Base-by-base conservation (phyloP, 2,329 filamentous ascomycete genomes). In the Leptodontidium sp. region DNA sequence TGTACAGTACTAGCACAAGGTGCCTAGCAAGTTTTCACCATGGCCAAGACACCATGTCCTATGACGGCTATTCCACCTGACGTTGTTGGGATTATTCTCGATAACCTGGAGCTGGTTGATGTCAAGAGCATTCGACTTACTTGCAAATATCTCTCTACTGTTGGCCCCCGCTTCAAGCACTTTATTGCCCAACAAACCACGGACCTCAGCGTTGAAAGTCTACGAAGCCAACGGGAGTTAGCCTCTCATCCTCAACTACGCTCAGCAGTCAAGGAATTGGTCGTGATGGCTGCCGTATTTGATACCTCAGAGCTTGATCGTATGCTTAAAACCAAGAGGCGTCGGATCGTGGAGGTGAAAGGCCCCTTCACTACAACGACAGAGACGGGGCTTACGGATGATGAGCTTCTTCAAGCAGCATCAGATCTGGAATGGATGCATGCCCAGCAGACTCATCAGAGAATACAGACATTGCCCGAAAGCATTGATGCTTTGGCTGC, bases 201-300 rank as follows among this genome's bases (percentile, higher is more conserved):
- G 49, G 40, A 62, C 43, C 59, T 58, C 55, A 26, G 35, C n/a
- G n/a, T 43, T 12, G 35, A 58, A 43, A 58, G 55, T 58, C 55
- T 58, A 40, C 32, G 43, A 14, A 40, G 7, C 4, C 55, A 40
- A 14, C 32, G 14, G 12, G 55, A 58, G 11, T 9, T 58, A 32
- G 55, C 55, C 6, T 58, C 55, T n/a, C 55, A 58, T 43, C 55
- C 35, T 14, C 35, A 58, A 24, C 35, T 58, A 15, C 24, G 55
- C 35, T 32, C 35, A 58, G n/a, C 35, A 5, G 55, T 58, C 17
- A 24, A 24, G 12, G 21, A n/a, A 43, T 6, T 58, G 11, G 35
- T 58, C 6, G 35, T 58, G n/a, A 43, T 40, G 32, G n/a, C 55
- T 21, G 35, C 35, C 9, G 35, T 26, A 5, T 58, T 58, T 43